Conservation (phyloP, 2,329 filamentous ascomycete genomes). For the Colletotrichum liaoningense region DNA sequence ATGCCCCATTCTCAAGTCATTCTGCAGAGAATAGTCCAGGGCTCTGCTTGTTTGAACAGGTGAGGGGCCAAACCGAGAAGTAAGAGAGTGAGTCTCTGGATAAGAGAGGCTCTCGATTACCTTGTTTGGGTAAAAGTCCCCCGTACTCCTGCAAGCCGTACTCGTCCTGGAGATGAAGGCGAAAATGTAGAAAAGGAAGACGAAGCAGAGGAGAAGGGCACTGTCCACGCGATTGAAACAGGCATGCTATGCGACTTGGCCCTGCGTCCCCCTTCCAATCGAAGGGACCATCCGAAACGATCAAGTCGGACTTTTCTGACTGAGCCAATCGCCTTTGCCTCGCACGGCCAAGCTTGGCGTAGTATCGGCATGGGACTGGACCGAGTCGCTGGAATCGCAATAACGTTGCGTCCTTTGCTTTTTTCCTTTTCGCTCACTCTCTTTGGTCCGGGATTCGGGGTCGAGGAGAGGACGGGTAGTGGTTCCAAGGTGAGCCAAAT, state of each 20-base stretch:
- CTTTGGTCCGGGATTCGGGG: background rate
- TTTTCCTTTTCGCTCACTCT: background rate
- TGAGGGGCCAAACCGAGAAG: background rate
- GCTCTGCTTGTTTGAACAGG: background rate
- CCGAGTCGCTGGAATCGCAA: background rate
- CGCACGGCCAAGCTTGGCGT: background rate
- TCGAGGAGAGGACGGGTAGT: background rate
- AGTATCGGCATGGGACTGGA: background rate
- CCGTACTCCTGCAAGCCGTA: background rate
- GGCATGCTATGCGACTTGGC: slow-evolving; percentile 24
- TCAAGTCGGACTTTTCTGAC: background rate
- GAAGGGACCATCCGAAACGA: slow-evolving; percentile 11
- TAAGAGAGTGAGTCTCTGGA: background rate
- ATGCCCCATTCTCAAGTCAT: background rate
- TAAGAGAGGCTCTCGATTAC: background rate
- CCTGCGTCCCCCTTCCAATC: slow-evolving; percentile 6
- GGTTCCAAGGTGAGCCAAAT: background rate
- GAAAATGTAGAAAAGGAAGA: background rate
- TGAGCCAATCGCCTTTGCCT: background rate
- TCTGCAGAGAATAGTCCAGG: background rate
- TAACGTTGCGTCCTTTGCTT: background rate
- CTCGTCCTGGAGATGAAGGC: background rate
- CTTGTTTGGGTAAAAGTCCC: background rate
- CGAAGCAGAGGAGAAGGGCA: background rate
- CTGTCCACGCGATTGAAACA: slow-evolving; percentile 31